A percentile compares a stretch with the other conserved stretches of the same genome.
phyloP scores from a whole-genome alignment of 1,284 basidiomycete species.

The Boletus semigastroideus region DNA sequence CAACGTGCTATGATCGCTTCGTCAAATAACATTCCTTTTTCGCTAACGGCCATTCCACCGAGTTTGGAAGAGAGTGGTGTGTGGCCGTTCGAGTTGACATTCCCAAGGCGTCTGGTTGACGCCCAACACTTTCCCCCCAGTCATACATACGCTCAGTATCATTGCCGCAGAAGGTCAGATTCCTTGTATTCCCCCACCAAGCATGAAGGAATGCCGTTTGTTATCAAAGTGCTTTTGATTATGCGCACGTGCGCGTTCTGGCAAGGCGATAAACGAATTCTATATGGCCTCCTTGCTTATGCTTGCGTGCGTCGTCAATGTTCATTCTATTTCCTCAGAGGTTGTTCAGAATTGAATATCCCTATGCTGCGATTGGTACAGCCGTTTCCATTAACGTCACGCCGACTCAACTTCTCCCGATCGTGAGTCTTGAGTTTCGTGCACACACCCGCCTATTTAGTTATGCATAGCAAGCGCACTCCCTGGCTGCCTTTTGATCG shows the following conservation, averaged over 20 bases:
- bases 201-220: background rate
- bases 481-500: background rate
- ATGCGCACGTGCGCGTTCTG: slow-evolving; percentile 24
- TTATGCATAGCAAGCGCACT: background rate
- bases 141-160: slow-evolving; percentile 17
- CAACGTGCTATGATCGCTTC: background rate
- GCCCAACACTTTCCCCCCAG: slow-evolving; percentile 4
- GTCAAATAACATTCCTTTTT: background rate
- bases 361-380: background rate
- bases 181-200: background rate
- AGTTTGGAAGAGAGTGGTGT: slow-evolving; percentile 4
- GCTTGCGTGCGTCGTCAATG: slow-evolving; percentile 1
- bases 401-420: slow-evolving; percentile 4
- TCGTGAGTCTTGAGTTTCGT: background rate
- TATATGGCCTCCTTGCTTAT: slow-evolving; percentile 13
- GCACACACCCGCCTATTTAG: background rate
- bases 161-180: slow-evolving; percentile 14
- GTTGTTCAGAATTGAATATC: background rate
- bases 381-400: background rate
- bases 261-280: slow-evolving; percentile 12
- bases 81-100: background rate
- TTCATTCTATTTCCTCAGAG: background rate
- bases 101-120: background rate
- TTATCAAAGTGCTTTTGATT: slow-evolving; percentile 15
- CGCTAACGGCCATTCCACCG: background rate